Percentiles rank a stretch among this genome's conserved stretches.
phyloP scores from a whole-genome alignment of 495 filamentous ascomycete species.

The Talaromyces wortmannii region DNA sequence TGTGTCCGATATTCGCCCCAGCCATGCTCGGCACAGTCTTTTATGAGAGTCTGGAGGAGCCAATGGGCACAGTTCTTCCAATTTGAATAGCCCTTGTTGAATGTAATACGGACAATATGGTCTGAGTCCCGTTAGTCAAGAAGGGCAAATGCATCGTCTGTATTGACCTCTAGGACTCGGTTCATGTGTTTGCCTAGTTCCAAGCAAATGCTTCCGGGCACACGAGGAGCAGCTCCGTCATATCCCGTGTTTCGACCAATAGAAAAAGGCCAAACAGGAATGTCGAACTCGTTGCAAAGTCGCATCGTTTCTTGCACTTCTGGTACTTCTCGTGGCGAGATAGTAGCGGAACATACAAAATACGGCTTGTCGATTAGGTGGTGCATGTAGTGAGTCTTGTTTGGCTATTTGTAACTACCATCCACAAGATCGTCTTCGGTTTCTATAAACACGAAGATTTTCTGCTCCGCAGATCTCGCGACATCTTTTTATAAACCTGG shows the following conservation, averaged over 20 bases:
- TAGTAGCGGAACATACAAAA: too few species aligned
- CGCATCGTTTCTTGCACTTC: too few species aligned
- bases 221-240: conserved; percentile 50
- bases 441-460: too few species aligned
- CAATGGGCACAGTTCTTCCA: conserved; percentile 25
- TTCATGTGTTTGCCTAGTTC: conserved; percentile 52
- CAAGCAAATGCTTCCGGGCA: conserved; percentile 44
- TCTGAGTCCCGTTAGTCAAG: conserved; percentile 24
- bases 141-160: conserved; percentile 42
- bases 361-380: too few species aligned
- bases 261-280: too few species aligned
- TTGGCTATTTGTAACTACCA: too few species aligned
- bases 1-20: conserved; percentile 57
- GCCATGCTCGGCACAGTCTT: conserved; percentile 39
- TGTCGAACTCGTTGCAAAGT: too few species aligned
- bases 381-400: too few species aligned
- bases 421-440: too few species aligned
- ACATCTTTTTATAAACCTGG: too few species aligned
- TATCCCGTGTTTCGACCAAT: conserved; percentile 21
- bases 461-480: too few species aligned
- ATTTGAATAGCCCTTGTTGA: conserved; percentile 35
- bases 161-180: conserved; percentile 43
- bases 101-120: conserved; percentile 51
- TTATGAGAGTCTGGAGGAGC: conserved; percentile 36
- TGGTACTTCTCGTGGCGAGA: too few species aligned